Evolutionary conservation across 2,329 filamentous ascomycete species (phyloP).

Genomic region (Xylaria sp.): DNA sequence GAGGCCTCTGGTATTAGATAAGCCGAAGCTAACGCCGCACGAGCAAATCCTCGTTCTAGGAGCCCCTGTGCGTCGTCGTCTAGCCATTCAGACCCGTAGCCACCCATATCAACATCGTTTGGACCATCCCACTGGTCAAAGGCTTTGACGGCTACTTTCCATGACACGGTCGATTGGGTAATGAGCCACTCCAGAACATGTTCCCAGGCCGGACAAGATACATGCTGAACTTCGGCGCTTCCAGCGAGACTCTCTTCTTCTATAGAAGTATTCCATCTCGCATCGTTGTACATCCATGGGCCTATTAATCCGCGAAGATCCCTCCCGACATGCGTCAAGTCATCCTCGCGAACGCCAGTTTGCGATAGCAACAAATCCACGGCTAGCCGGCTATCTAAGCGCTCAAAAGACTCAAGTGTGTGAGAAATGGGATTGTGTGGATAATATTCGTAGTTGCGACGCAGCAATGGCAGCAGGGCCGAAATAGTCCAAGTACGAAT

Average conservation of each 20-base stretch:
- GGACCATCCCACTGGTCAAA: constrained; percentile 81
- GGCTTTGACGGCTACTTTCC: constrained; percentile 70
- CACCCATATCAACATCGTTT: constrained; percentile 74
- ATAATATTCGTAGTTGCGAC: constrained; percentile 78
- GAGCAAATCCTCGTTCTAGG: constrained; percentile 73
- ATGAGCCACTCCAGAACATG: constrained; percentile 75
- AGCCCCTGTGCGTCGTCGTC: constrained; percentile 69
- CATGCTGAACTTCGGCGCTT: constrained; percentile 45
- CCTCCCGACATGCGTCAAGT: constrained; percentile 62
- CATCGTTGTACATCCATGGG: constrained; percentile 77
- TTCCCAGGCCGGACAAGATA: constrained; percentile 73
- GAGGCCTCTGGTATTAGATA: constrained; percentile 73
- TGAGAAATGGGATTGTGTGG: constrained; percentile 60
- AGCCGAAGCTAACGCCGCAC: constrained; percentile 73
- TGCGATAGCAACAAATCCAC: constrained; percentile 71
- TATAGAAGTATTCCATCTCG: constrained; percentile 62
- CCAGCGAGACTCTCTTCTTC: constrained; percentile 36
- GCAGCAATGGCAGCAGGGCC: constrained; percentile 73
- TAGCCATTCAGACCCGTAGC: constrained; percentile 66
- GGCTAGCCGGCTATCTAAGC: constrained; percentile 67
- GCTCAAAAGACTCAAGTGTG: constrained; percentile 72
- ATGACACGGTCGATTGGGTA: constrained; percentile 67
- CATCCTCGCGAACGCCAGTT: constrained; percentile 58
- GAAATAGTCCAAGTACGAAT: constrained; percentile 77
- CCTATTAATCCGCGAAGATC: constrained; percentile 76